Conservation (phyloP, 169 alveolate genomes). For the Sarcocystis neurona region DNA sequence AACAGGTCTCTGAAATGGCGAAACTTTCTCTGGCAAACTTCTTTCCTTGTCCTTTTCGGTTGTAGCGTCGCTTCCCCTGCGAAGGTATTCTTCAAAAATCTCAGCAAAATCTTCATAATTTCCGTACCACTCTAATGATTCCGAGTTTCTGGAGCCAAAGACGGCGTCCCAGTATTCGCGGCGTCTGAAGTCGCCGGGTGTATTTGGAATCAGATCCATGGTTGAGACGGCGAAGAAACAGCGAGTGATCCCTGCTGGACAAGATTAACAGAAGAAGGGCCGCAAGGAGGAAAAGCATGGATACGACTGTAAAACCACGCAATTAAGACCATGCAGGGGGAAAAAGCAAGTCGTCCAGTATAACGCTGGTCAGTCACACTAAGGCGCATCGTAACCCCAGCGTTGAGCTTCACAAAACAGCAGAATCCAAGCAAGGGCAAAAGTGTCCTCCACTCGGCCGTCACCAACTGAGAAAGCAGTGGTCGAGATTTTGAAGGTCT, state of each 20-base stretch:
- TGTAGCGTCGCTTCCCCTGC: not conserved
- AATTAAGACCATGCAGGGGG: no score
- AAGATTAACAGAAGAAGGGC: not conserved
- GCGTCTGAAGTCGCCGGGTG: not conserved
- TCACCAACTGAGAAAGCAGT: no score
- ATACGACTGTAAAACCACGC: no score
- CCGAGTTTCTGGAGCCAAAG: not conserved
- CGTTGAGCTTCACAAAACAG: no score
- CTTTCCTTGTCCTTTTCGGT: not conserved
- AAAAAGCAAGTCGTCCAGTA: no score
- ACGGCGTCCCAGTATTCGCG: conserved; percentile 1
- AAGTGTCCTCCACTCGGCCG: no score
- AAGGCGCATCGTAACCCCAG: no score
- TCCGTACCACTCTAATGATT: conserved; percentile 10
- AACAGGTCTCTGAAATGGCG: no score
- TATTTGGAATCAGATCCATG: not conserved
- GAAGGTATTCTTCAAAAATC: conserved; percentile 7
- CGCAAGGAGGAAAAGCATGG: not conserved
- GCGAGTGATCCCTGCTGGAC: not conserved
- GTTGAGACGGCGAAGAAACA: not conserved
- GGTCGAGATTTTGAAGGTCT: no score
- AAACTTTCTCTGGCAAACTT: not conserved
- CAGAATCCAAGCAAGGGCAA: no score
- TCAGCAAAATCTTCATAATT: not conserved
- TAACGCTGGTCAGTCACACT: no score